Base-by-base conservation (phyloP, 2,329 filamentous ascomycete species). In the Pyrenochaeta sp. region DNA sequence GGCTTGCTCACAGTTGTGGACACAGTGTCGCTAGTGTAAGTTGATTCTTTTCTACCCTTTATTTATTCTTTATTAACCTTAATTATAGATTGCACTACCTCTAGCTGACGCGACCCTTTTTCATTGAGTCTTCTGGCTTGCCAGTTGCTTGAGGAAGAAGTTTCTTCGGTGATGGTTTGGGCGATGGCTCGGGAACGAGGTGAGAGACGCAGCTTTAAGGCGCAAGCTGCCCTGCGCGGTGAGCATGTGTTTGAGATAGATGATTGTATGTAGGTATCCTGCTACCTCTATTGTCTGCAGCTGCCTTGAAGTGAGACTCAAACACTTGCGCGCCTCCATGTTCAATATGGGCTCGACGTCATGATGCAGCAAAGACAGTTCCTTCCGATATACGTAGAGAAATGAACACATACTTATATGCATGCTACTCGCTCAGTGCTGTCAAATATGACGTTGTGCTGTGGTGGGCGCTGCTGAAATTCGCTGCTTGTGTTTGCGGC, bases 111-210 rank as follows among this genome's bases (percentile, higher is more conserved):
- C 66, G 59, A 67, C 53, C 19, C 42, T 62, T 87, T 87, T 88
- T 88, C 86, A 85, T 88, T 86, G 80, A 81, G 68, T 62, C 72
- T 75, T 74, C 71, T 80, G 82, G 85, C 82, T 82, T 79, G 67
- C 80, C 80, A 78, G 76, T 74, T 78, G 68, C 73, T 84, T 82
- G 84, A 86, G 80, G 87, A 88, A 88, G 85, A 82, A 73, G 61
- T 36, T 48, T n/a, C 13, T 12, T 5, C 5, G n/a, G 13, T 4
- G 2, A 39, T 8, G 28, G 9, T 30, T 30, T 39, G 36, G 8
- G 32, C 32, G 32, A 8, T 10, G 32, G 3, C 3, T 30, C 9
- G 28, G 9, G 32, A 36, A 12, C 10, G 32, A 15, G 32, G 32
- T 36, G 3, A 36, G 32, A 13, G 32, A 12, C 12, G 28, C 28